A percentile compares a stretch with the other conserved stretches of the same genome.
Conservation (phyloP, 2,329 filamentous ascomycete genomes). For the Cadophora gregata region DNA sequence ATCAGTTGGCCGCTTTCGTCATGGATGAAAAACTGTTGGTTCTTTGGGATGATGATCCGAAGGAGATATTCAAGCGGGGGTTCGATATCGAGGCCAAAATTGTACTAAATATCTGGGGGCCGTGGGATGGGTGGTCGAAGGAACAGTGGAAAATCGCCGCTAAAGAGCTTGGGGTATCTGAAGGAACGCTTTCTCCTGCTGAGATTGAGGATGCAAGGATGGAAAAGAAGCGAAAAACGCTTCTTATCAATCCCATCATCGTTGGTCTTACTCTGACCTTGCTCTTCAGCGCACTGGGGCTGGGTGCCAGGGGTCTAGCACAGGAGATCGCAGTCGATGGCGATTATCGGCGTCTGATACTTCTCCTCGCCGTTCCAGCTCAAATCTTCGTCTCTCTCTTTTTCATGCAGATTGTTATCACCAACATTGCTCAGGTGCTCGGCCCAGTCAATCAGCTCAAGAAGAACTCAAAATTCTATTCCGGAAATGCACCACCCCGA, state of each 20-base stretch:
- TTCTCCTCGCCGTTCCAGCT: conserved; percentile 57
- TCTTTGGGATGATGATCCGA: conserved; percentile 68
- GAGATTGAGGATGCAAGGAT: conserved; percentile 43
- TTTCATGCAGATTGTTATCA: conserved; percentile 58
- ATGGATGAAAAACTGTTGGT: conserved; percentile 62
- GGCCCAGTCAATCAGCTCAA: conserved; percentile 55
- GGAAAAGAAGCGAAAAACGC: conserved; percentile 53
- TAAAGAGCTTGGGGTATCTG: background rate
- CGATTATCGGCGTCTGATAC: conserved; percentile 58
- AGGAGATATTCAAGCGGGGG: conserved; percentile 58
- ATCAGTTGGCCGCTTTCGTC: conserved; percentile 71
- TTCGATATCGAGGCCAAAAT: conserved; percentile 58
- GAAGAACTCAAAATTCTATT: conserved; percentile 51
- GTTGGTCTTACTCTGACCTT: conserved; percentile 59
- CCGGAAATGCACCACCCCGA: conserved; percentile 45
- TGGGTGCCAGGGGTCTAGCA: conserved; percentile 61
- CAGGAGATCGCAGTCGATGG: conserved; percentile 60
- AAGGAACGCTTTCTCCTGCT: conserved; percentile 41
- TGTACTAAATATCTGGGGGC: conserved; percentile 63
- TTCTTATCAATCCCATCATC: conserved; percentile 61
- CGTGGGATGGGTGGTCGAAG: background rate
- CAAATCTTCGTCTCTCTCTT: conserved; percentile 62
- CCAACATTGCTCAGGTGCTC: conserved; percentile 56
- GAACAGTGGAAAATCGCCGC: background rate
- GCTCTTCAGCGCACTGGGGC: conserved; percentile 57